These are phyloP conservation scores for Acanthamoeba healyi DNA, from an alignment of 208 protist species.

Conservation along the genomic window DNA sequence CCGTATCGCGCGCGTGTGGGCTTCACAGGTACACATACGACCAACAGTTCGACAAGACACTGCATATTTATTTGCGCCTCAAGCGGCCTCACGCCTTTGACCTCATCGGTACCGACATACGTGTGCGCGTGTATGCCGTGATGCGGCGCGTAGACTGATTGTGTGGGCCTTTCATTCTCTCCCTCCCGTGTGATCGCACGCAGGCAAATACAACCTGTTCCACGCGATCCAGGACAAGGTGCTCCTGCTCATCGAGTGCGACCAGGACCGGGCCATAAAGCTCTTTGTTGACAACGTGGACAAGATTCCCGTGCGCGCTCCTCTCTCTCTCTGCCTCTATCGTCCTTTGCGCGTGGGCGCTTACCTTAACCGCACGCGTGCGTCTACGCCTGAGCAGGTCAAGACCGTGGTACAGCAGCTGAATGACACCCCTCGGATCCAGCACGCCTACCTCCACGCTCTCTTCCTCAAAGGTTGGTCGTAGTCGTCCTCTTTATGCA, in stretches of 20 bases:
- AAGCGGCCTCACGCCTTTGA: slow-evolving; percentile 84
- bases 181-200: background rate
- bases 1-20: background rate
- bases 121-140: background rate
- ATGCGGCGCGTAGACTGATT: too few species aligned
- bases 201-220: slow-evolving; percentile 81
- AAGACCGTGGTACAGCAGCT: slow-evolving; percentile 84
- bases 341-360: background rate
- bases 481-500: too few species aligned
- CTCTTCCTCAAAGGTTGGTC: slow-evolving; percentile 81
- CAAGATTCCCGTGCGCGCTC: slow-evolving; percentile 79
- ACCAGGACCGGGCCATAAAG: slow-evolving; percentile 81
- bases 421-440: slow-evolving; percentile 8
- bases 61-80: slow-evolving; percentile 86
- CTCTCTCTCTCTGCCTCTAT: background rate
- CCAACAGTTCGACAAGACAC: slow-evolving; percentile 84
- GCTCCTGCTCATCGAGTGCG: slow-evolving; percentile 80
- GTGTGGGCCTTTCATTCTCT: background rate
- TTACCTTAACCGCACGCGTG: background rate
- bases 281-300: slow-evolving; percentile 84
- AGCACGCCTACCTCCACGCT: slow-evolving; percentile 89
- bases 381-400: slow-evolving; percentile 41
- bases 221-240: slow-evolving; percentile 84
- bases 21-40: slow-evolving; percentile 83
- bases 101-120: slow-evolving; percentile 78